Evolutionary conservation across 768 basidiomycete species (phyloP), one percentile per base, ranked within the genome.

Genomic region (Tylopilus rubrobrunneus): DNA sequence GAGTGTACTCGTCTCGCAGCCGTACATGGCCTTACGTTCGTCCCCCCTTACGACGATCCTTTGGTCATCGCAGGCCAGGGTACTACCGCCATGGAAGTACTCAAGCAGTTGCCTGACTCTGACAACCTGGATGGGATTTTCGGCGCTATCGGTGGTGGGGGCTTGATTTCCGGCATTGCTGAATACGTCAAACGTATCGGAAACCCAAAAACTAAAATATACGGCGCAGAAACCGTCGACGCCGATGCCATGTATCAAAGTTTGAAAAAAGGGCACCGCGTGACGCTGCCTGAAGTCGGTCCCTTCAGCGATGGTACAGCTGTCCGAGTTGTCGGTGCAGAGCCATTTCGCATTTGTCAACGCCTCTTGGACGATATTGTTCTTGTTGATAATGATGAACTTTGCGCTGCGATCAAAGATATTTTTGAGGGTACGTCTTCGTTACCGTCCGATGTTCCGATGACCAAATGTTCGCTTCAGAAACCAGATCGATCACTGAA

Each of bases 401-500:
- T 99, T 43, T 99, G 97, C 67, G 97, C 97, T 7, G 94, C 94
- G 6, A 98, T 98, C 74, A 98, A 98, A 73, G 97, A 99, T 64
- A 88, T 98, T 29, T 99, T 98, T 64, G 94, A 98, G 76, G 96
- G 96, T 92, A 56, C 54, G 75, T 56, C 7, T 39, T 46, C 23
- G 10, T 19, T 7, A 17, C 1, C 27, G 23, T 27, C 14, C 34
- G 14, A 34, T 15, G 14, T 34, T 34, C 23, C 25, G 6, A 37
- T 36, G 21, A 17, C 33, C 41, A 43, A 8, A 28, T 31, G 19
- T 34, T 56, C 21, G 31, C 56, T 53, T 12, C 51, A 54, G 97
- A 98, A 68, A 98, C 96, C 0, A 85, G 97, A 34, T 95, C 94
- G 10, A 83, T 99, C 41, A 95, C 96, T 1, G 97, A 99, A 68